Evolutionary conservation across 306 rosid genomes (phyloP), one percentile per base, ranked within the genome.

Genomic region (Acmispon strigosus): DNA sequence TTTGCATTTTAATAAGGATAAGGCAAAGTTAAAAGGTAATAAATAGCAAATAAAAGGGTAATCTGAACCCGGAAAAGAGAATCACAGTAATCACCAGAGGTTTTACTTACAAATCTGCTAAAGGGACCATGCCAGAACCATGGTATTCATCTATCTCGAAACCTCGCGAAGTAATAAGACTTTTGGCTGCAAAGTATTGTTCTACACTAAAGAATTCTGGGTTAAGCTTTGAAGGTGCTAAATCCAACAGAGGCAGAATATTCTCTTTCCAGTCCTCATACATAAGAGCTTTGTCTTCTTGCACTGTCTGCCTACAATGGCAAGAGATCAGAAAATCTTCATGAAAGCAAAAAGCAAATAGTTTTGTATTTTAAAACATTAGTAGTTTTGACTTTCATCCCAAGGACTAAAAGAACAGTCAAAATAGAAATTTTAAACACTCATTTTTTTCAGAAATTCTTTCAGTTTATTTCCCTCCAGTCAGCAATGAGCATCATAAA

Each of bases 61-160:
- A 39, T 32, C 54, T 43, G 10, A 48, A 49, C 57, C 15, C 18
- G 56, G 48, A 34, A 62, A 68, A 74, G 37, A 69, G 17, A 77
- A 70, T 18, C 52, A 53, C 7, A 10, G 18, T 54, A 27, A 52
- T 34, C 52, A 36, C 42, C 5, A 66, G 36, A 67, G 54, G 70
- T 41, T 32, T 77, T 74, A 80, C 98, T 79, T 86, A 93, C 98
- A 93, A 77, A 59, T 93, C 97, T 36, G 98, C 97, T 80, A 90
- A 63, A 48, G 97, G 98, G 57, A 93, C 98, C 98, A 93, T 90
- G 70, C 98, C 98, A 57, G 41, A 83, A 68, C 97, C 97, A 57
- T 90, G 98, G 85, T 73, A 85, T 34, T 78, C 87, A 58, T 90
- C 97, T 65, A 93, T 80, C 84, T 81, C 76, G 16, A 93, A 93